Conservation (phyloP, 2,329 filamentous ascomycete species). For the Alternaria arbusti region DNA sequence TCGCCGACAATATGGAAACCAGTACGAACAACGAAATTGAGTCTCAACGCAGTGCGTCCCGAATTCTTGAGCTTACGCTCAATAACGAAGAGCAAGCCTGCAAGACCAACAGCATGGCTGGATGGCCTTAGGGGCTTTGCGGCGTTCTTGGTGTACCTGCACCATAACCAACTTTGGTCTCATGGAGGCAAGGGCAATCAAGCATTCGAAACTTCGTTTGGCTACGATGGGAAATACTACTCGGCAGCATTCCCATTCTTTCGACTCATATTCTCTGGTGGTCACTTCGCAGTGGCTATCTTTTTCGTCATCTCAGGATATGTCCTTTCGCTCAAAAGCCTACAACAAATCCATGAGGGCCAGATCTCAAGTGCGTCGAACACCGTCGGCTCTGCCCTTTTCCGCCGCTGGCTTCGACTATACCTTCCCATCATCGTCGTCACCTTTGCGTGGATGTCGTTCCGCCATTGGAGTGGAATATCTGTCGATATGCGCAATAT, state of each 20-base stretch:
- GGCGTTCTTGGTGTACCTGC: constrained; percentile 69
- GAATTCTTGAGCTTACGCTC: constrained; percentile 36
- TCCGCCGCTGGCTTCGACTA: constrained; percentile 59
- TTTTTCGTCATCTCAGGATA: constrained; percentile 63
- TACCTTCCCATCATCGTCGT: constrained; percentile 61
- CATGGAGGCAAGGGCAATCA: constrained; percentile 54
- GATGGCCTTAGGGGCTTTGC: constrained; percentile 72
- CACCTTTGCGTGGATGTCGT: constrained; percentile 61
- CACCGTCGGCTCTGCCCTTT: constrained; percentile 56
- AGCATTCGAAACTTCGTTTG: constrained; percentile 50
- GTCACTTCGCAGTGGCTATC: constrained; percentile 60
- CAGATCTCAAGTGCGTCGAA: constrained; percentile 51
- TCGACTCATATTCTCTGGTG: constrained; percentile 57
- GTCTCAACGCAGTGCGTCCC: constrained; percentile 39
- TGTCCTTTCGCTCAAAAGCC: constrained; percentile 57
- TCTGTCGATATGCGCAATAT: constrained; percentile 53
- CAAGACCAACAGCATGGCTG: constrained; percentile 50
- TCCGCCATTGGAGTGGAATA: constrained; percentile 55
- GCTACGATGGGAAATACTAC: constrained; percentile 39
- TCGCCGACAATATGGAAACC: constrained; percentile 37
- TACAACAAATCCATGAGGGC: constrained; percentile 52
- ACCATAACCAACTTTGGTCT: constrained; percentile 59
- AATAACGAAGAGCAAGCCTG: constrained; percentile 23
- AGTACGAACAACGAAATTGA: constrained; percentile 35
- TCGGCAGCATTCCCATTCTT: constrained; percentile 51